phyloP scores from a whole-genome alignment of 495 filamentous ascomycete species.

The Ramalina intermedia region DNA sequence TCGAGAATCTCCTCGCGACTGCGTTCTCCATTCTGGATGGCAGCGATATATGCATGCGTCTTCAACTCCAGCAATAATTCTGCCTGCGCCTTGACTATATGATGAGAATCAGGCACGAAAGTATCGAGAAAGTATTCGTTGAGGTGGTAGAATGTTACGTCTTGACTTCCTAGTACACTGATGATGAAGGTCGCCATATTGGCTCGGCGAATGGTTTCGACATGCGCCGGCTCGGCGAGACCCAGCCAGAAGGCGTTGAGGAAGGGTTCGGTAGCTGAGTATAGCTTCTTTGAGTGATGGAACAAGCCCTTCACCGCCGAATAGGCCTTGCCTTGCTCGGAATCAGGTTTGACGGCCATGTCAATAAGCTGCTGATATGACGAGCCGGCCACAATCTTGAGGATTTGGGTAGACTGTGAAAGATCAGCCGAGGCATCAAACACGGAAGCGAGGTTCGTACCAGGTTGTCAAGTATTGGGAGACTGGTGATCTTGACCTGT shows the following conservation, averaged over 20 bases:
- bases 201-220: constrained; percentile 67
- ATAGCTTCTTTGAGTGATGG: constrained; percentile 65
- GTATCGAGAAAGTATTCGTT: constrained; percentile 76
- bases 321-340: constrained; percentile 70
- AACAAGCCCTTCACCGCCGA: constrained; percentile 65
- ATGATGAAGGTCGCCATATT: constrained; percentile 79
- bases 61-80: constrained; percentile 71
- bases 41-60: constrained; percentile 70
- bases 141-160: constrained; percentile 68
- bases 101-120: constrained; percentile 64
- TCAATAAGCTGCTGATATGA: constrained; percentile 58
- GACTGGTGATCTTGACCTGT: constrained; percentile 50
- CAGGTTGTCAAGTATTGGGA: constrained; percentile 60
- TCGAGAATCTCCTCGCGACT: constrained; percentile 54
- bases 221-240: constrained; percentile 48
- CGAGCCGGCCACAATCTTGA: constrained; percentile 53
- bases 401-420: constrained; percentile 51
- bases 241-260: constrained; percentile 60
- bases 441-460: constrained; percentile 25
- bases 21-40: constrained; percentile 48
- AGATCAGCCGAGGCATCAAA: neutral
- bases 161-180: constrained; percentile 68
- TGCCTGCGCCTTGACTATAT: constrained; percentile 54
- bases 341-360: constrained; percentile 57
- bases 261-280: constrained; percentile 55